Base-by-base conservation (phyloP, 2,329 filamentous ascomycete species). In the Chrysoporthe cubensis region DNA sequence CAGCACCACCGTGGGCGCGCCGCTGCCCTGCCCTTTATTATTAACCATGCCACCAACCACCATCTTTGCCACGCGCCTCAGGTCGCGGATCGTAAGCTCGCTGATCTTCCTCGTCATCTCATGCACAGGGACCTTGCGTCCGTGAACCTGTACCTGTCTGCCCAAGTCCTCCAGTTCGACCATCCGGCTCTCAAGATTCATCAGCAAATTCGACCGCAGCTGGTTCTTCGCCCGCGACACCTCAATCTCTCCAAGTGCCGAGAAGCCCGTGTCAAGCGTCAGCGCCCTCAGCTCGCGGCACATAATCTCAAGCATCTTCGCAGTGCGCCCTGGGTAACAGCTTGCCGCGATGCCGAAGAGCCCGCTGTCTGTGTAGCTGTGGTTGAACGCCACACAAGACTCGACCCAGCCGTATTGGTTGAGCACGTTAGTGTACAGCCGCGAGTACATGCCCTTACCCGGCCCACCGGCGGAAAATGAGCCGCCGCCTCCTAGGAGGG, bases 321-420 rank as follows among this genome's bases (percentile, higher is more conserved):
- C 85, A 0, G 94, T 92, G 70, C 91, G 88, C 46, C 87, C 87
- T 0, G 96, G 95, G 44, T 90, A 87, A 80, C 96, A 99, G 40
- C 91, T 91, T 0, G 93, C 92, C 0, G 92, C 91, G 77, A 99
- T 97, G 72, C 96, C 96, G 76, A 99, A 99, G 54, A 99, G 87
- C 4, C 96, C 96, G 7, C 91, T 94, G 79, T 99, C 96, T 0
- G 93, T 96, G 85, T 99, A 99, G 59, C 92, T 93, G 84, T 98
- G 94, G 84, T 98, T 98, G 84, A 98, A 98, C 42, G 95, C 91
- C 63, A 97, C 86, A 81, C 96, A 98, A 69, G 90, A 94, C 81
- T 99, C 96, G 37, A 99, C 93, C 95, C 95, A 99, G 73, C 92
- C 93, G 81, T 97, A 90, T 81, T 98, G 94, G 83, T 99, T 99